Conservation (phyloP, 148 eudicot genomes). For the Persicaria maculosa region DNA sequence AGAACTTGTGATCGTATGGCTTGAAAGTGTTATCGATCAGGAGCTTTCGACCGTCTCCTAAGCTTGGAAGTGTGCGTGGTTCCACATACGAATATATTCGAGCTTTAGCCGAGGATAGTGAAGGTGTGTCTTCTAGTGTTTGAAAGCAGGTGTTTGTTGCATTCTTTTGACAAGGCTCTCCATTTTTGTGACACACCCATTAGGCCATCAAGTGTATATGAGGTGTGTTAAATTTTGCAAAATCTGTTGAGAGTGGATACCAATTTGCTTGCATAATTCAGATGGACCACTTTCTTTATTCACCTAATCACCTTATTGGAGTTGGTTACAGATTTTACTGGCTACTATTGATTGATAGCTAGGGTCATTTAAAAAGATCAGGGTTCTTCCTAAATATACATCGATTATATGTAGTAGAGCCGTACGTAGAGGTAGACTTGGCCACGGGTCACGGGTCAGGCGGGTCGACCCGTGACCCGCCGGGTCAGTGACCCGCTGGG, state of each 20-base stretch:
- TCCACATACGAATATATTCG: too few relatives aligned
- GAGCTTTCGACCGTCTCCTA: too few relatives aligned
- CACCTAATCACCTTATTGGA: background rate
- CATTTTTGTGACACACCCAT: background rate
- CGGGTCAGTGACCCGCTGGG: too few relatives aligned
- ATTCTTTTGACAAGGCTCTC: background rate
- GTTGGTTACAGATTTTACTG: background rate
- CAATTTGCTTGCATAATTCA: constrained; percentile 6
- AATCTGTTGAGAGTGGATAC: background rate
- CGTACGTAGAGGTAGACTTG: too few relatives aligned
- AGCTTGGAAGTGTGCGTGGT: too few relatives aligned
- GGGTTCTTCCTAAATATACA: background rate
- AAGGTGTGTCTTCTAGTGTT: too few relatives aligned
- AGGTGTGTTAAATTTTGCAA: background rate
- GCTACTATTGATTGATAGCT: background rate
- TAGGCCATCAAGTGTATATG: background rate
- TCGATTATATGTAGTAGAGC: too few relatives aligned
- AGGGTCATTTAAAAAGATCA: background rate
- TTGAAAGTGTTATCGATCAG: background rate
- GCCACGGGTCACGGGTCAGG: too few relatives aligned
- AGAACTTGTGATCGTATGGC: background rate
- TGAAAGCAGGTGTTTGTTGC: background rate
- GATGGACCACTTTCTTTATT: background rate
- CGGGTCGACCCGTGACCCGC: too few relatives aligned
- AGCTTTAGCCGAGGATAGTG: too few relatives aligned